These are phyloP conservation scores for Platanus orientalis DNA, from an alignment of 164 flowering plant species.

Conservation along the genomic window DNA sequence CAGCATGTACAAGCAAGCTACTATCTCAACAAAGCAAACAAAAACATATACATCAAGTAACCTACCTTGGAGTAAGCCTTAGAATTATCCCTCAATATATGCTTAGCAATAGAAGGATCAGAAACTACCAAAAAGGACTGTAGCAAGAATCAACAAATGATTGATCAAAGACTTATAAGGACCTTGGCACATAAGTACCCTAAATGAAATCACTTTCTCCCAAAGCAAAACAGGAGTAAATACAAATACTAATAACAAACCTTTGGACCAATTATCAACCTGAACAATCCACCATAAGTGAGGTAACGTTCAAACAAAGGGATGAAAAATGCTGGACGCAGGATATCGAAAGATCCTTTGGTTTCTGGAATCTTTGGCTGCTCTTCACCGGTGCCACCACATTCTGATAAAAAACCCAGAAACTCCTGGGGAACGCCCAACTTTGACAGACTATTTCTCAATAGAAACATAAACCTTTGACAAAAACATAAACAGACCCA, in stretches of 20 bases:
- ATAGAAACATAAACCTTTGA: slow-evolving; percentile 38
- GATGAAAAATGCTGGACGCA: slow-evolving; percentile 77
- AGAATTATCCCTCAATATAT: slow-evolving; percentile 79
- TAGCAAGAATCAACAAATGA: slow-evolving; percentile 23
- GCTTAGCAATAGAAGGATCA: slow-evolving; percentile 89
- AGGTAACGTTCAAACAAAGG: slow-evolving; percentile 86
- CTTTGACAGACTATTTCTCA: slow-evolving; percentile 48
- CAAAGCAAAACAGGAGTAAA: not conserved
- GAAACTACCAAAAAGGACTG: slow-evolving; percentile 95
- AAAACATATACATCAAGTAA: not conserved
- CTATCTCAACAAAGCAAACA: not conserved
- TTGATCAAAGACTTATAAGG: not conserved
- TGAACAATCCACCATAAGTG: slow-evolving; percentile 87
- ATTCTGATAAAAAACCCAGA: slow-evolving; percentile 43
- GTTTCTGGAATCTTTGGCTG: slow-evolving; percentile 69
- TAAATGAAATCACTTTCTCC: no score
- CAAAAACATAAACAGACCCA: slow-evolving; percentile 1
- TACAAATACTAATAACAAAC: slow-evolving; percentile 29
- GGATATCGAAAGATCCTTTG: slow-evolving; percentile 61
- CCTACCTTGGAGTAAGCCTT: slow-evolving; percentile 91
- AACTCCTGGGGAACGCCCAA: slow-evolving; percentile 53
- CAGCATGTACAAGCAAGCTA: not conserved
- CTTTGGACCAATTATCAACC: slow-evolving; percentile 93
- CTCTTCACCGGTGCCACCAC: slow-evolving; percentile 24
- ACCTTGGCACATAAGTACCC: not conserved